These are phyloP conservation scores for Fabrea salina DNA, from an alignment of 169 alveolate genomes.

Conservation along the genomic window DNA sequence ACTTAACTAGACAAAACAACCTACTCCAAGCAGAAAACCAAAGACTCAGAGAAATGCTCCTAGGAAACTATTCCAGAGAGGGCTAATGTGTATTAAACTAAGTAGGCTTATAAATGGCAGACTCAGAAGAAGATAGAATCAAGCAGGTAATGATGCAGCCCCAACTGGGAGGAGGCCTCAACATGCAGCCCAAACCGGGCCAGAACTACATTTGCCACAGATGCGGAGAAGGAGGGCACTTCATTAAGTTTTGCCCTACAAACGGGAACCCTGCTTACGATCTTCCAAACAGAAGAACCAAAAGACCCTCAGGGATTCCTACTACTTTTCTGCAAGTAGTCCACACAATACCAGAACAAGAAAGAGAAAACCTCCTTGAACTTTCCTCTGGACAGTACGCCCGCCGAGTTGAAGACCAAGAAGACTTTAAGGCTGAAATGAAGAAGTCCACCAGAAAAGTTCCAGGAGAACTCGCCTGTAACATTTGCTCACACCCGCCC, in stretches of 20 bases:
- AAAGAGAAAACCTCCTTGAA: slow-evolving; percentile 8
- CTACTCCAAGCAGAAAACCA: slow-evolving; percentile 4
- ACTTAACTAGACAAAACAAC: not conserved
- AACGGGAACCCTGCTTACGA: slow-evolving; percentile 60
- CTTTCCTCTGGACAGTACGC: slow-evolving; percentile 15
- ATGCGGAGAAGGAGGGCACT: slow-evolving; percentile 55
- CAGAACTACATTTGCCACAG: slow-evolving; percentile 54
- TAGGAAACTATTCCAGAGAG: no score
- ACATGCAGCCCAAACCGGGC: slow-evolving; percentile 5
- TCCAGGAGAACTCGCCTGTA: slow-evolving; percentile 24
- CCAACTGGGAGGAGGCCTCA: not conserved
- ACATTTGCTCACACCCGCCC: not conserved
- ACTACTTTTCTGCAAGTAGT: slow-evolving; percentile 33
- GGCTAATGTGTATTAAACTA: no score
- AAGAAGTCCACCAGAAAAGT: not conserved
- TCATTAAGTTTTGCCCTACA: slow-evolving; percentile 63
- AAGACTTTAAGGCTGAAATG: not conserved
- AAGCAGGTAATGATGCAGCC: slow-evolving; percentile 9
- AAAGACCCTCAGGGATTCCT: slow-evolving; percentile 38
- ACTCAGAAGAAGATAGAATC: slow-evolving; percentile 33
- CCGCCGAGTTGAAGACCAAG: slow-evolving; percentile 17
- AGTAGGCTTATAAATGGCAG: no score
- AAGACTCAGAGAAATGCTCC: slow-evolving; percentile 14
- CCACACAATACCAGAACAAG: slow-evolving; percentile 17
- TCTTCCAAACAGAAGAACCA: slow-evolving; percentile 37